These are phyloP conservation scores for Cinchona pubescens DNA, from an alignment of 257 asterid species.

Conservation along the genomic window DNA sequence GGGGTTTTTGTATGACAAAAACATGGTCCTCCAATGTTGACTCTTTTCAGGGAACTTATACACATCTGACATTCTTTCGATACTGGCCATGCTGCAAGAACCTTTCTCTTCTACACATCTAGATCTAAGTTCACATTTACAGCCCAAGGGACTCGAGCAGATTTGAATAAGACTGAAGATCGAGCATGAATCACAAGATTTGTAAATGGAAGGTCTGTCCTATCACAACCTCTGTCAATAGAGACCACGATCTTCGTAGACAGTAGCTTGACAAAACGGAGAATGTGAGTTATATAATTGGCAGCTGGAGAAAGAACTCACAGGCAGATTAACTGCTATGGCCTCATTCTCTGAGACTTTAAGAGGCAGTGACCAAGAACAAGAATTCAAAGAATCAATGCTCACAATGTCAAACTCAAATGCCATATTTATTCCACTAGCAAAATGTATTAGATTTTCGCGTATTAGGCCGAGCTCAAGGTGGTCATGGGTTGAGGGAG, in stretches of 20 bases:
- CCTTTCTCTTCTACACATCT: conserved; percentile 88
- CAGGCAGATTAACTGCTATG: conserved; percentile 73
- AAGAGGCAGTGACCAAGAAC: conserved; percentile 62
- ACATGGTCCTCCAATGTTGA: conserved; percentile 82
- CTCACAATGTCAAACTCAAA: conserved; percentile 66
- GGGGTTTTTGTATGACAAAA: conserved; percentile 82
- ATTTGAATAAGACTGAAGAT: conserved; percentile 71
- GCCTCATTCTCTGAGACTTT: conserved; percentile 53
- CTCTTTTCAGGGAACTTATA: no score
- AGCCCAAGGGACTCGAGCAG: conserved; percentile 86
- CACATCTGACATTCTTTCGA: conserved; percentile 73
- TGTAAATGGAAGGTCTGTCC: conserved; percentile 89
- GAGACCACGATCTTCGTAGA: conserved; percentile 85
- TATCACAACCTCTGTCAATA: conserved; percentile 78
- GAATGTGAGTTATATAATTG: conserved; percentile 61
- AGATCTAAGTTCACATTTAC: conserved; percentile 63
- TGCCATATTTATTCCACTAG: conserved; percentile 57
- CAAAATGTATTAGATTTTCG: conserved; percentile 75
- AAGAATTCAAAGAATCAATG: conserved; percentile 56
- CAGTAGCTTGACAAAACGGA: conserved; percentile 69
- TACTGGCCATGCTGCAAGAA: conserved; percentile 78
- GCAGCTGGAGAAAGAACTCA: conserved; percentile 50
- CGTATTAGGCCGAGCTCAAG: conserved; percentile 71
- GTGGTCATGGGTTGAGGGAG: conserved; percentile 67
- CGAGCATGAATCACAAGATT: conserved; percentile 71